phyloP scores from a whole-genome alignment of 345 rosid species.

The Rhodamnia argentea region DNA sequence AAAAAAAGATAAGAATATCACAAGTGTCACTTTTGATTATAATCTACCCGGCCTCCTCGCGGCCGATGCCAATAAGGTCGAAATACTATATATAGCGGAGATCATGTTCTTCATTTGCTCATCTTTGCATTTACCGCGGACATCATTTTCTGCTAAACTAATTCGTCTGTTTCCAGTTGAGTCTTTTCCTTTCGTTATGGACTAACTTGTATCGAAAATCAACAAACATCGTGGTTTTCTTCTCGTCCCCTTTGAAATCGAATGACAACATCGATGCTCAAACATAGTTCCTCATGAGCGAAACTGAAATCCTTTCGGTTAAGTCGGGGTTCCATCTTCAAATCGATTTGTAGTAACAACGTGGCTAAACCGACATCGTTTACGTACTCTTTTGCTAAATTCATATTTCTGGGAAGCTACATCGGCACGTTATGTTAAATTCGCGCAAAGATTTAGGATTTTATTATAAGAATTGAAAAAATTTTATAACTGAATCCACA shows the following conservation, averaged over 20 bases:
- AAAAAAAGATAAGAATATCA: no score
- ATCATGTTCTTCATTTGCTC: no score
- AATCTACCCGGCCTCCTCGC: no score
- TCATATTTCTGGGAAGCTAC: neutral
- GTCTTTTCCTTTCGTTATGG: neutral
- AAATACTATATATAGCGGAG: no score
- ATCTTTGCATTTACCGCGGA: no score
- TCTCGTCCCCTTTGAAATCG: neutral
- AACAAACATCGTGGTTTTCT: no score
- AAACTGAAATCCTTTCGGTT: neutral
- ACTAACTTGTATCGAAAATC: neutral
- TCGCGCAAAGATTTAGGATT: no score
- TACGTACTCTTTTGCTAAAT: neutral
- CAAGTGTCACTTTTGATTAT: no score
- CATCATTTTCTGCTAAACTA: neutral
- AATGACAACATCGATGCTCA: neutral
- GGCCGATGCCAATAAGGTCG: no score
- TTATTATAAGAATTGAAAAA: no score
- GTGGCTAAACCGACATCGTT: neutral
- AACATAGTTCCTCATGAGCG: neutral
- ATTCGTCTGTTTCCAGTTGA: neutral
- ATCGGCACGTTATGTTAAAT: neutral
- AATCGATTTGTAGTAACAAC: neutral
- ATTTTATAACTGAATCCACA: no score
- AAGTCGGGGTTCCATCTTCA: neutral